Percentiles rank a stretch among this genome's conserved stretches.
These are phyloP conservation scores for Rhodamnia argentea DNA, from an alignment of 345 rosid species.

Conservation along the genomic window DNA sequence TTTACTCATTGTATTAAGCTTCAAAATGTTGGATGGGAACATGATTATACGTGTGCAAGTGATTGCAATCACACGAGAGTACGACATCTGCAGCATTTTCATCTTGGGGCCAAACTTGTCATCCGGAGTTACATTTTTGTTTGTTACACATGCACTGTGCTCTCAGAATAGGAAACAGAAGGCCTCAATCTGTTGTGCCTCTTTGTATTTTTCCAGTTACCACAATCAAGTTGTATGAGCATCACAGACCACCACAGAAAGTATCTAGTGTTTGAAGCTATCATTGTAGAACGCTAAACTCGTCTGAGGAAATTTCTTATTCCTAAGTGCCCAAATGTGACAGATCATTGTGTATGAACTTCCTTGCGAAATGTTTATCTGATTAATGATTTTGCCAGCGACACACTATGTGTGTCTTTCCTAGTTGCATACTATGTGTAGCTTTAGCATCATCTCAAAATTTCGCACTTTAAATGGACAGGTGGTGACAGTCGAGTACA, in stretches of 20 bases:
- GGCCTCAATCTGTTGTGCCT: background rate
- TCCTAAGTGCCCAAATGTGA: background rate
- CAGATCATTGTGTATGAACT: background rate
- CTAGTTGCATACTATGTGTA: background rate
- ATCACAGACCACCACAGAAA: background rate
- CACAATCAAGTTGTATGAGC: background rate
- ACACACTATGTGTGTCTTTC: background rate
- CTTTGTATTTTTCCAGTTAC: background rate
- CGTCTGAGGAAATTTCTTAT: background rate
- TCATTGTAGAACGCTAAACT: background rate
- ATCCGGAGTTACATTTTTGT: background rate
- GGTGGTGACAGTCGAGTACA: slow-evolving; percentile 61
- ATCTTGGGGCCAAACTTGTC: background rate
- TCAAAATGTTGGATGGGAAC: background rate
- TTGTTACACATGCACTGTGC: background rate
- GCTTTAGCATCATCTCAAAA: background rate
- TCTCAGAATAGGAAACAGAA: background rate
- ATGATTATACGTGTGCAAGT: background rate
- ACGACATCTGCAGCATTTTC: background rate
- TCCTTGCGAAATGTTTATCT: background rate
- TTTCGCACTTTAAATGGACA: background rate
- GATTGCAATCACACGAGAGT: background rate
- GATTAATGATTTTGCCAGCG: background rate
- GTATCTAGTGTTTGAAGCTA: background rate
- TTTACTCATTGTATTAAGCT: background rate